Evolutionary conservation across 192 early-diverging fungal genomes (phyloP).

Genomic region (Phycomyces nitens): DNA sequence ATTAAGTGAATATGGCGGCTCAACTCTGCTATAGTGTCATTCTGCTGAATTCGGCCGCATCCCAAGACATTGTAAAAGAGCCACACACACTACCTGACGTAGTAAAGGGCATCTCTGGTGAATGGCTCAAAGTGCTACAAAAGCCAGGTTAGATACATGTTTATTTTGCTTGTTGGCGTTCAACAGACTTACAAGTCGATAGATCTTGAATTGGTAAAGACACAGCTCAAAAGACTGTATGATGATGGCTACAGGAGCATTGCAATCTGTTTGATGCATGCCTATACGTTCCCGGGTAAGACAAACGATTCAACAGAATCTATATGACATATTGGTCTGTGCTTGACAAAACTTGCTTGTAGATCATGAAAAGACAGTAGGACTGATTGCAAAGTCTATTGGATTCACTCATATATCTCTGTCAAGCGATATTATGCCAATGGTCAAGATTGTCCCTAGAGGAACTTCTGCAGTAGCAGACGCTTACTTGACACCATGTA

Average conservation of each 20-base stretch:
- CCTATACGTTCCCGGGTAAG: conserved; percentile 80
- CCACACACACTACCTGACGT: conserved; percentile 36
- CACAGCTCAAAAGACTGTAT: conserved; percentile 58
- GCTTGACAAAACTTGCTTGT: conserved; percentile 3
- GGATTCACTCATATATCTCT: conserved; percentile 87
- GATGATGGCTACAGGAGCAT: conserved; percentile 78
- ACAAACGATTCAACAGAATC: background rate
- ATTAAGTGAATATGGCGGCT: background rate
- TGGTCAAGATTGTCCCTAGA: conserved; percentile 93
- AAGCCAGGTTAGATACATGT: conserved; percentile 47
- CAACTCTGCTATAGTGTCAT: conserved; percentile 54
- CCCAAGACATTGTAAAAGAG: conserved; percentile 37
- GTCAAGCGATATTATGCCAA: conserved; percentile 80
- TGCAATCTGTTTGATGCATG: conserved; percentile 92
- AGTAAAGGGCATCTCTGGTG: conserved; percentile 79
- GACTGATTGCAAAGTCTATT: conserved; percentile 57
- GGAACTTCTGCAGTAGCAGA: conserved; percentile 88
- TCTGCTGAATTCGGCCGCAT: conserved; percentile 71
- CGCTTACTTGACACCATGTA: conserved; percentile 92
- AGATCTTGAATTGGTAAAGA: conserved; percentile 57
- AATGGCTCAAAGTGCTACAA: conserved; percentile 73
- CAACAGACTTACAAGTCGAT: conserved; percentile 1
- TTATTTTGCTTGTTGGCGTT: background rate
- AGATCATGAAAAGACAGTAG: conserved; percentile 77
- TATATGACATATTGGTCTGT: too few relatives aligned